Evolutionary conservation across 768 basidiomycete species (phyloP).

Genomic region (Phallus indusiatus): DNA sequence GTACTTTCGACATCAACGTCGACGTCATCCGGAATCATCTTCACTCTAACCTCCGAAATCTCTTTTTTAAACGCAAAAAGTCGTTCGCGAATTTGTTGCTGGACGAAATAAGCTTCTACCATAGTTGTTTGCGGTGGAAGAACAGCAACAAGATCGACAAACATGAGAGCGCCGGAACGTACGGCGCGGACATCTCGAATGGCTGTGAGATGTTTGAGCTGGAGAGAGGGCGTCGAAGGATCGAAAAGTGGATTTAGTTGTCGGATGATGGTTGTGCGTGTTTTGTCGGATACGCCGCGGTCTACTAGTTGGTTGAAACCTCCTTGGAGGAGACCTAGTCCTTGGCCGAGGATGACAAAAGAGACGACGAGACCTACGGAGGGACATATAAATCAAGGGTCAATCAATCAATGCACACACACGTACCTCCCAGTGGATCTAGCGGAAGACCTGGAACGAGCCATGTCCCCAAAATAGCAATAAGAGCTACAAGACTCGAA

Average conservation of each 20-base stretch:
- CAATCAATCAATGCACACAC: constrained; percentile 15
- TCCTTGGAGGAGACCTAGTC: constrained; percentile 51
- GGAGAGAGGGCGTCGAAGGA: constrained; percentile 18
- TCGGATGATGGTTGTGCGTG: constrained; percentile 41
- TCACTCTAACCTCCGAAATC: constrained; percentile 62
- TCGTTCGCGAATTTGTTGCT: constrained; percentile 46
- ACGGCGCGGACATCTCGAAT: constrained; percentile 57
- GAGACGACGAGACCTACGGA: constrained; percentile 73
- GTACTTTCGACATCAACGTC: too few relatives aligned
- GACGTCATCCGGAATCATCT: constrained; percentile 37
- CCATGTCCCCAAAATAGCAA: constrained; percentile 88
- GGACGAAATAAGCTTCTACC: constrained; percentile 46
- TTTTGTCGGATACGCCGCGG: constrained; percentile 57
- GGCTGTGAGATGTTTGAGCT: constrained; percentile 27
- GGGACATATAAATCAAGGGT: background rate
- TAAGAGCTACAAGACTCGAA: constrained; percentile 82
- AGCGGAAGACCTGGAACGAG: constrained; percentile 77
- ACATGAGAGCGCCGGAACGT: constrained; percentile 71
- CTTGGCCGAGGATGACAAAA: constrained; percentile 77
- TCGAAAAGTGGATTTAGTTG: constrained; percentile 46
- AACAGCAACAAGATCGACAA: constrained; percentile 71
- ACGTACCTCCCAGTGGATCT: constrained; percentile 90
- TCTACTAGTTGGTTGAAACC: constrained; percentile 81
- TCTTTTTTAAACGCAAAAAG: constrained; percentile 53
- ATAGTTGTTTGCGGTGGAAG: constrained; percentile 55